These are phyloP conservation scores for Eucalyptus cladocalyx DNA, from an alignment of 345 rosid species.

Conservation along the genomic window DNA sequence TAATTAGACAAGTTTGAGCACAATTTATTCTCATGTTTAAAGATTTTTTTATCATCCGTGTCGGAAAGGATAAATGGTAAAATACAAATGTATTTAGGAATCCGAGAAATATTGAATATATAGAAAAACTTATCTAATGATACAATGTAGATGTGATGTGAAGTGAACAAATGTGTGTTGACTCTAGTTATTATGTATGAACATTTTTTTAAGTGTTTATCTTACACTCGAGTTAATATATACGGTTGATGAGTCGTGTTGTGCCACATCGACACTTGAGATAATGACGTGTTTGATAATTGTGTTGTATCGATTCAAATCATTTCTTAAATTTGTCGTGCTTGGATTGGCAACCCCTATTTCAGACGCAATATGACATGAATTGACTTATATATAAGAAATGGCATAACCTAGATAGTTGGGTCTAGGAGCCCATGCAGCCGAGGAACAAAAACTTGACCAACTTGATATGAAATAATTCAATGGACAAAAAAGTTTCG, in stretches of 20 bases:
- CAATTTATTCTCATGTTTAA: neutral
- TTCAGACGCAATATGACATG: accelerated
- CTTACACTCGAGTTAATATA: neutral
- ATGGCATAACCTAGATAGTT: neutral
- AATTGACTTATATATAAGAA: neutral
- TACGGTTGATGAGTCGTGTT: accelerated
- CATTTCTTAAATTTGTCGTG: neutral
- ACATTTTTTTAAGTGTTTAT: neutral
- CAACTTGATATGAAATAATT: neutral
- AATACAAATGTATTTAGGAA: neutral
- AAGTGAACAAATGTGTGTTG: neutral
- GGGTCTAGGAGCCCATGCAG: neutral
- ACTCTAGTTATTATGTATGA: neutral
- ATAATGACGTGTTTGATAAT: neutral
- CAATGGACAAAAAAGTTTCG: neutral
- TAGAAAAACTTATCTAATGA: neutral
- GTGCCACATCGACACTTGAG: neutral
- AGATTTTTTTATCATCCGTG: neutral
- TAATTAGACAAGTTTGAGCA: neutral
- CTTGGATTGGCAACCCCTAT: neutral
- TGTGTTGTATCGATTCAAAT: neutral
- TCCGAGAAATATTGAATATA: no score
- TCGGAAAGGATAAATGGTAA: neutral
- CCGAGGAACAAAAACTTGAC: neutral
- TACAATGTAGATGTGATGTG: neutral